Evolutionary conservation across 768 basidiomycete genomes (phyloP).

Genomic region (Tephrocybe sp.): DNA sequence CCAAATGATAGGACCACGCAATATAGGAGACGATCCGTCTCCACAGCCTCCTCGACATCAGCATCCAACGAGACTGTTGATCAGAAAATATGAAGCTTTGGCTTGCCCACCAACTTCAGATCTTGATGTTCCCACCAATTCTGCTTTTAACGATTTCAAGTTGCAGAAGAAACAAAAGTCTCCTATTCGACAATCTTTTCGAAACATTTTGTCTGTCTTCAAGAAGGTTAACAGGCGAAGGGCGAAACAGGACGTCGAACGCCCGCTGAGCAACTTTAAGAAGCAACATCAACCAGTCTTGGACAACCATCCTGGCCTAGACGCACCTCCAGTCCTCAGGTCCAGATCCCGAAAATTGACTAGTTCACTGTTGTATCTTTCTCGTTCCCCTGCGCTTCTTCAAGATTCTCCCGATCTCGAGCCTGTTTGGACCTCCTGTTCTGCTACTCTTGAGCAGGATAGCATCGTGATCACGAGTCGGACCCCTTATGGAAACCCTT

Average conservation of each 20-base stretch:
- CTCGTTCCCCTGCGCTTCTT: conserved; percentile 22
- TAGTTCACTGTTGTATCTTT: conserved; percentile 53
- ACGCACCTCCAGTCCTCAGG: conserved; percentile 11
- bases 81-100: conserved; percentile 54
- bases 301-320: conserved; percentile 2
- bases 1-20: conserved; percentile 21
- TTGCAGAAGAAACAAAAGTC: conserved; percentile 46
- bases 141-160: conserved; percentile 17
- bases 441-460: conserved; percentile 28
- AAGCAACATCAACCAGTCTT: conserved; percentile 14
- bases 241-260: conserved; percentile 19
- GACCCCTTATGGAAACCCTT: conserved; percentile 36
- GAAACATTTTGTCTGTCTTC: conserved; percentile 62
- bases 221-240: conserved; percentile 42
- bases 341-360: conserved; percentile 18
- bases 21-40: conserved; percentile 7
- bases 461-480: conserved; percentile 50
- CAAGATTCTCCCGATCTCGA: conserved; percentile 21
- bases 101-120: conserved; percentile 9
- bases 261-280: conserved; percentile 17
- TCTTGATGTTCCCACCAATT: conserved; percentile 17
- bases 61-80: conserved; percentile 51
- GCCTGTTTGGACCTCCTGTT: conserved; percentile 53
- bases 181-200: conserved; percentile 62
- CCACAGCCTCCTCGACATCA: conserved; percentile 22